Base-by-base conservation (phyloP, 345 rosid species). In the Aurinia saxatilis region DNA sequence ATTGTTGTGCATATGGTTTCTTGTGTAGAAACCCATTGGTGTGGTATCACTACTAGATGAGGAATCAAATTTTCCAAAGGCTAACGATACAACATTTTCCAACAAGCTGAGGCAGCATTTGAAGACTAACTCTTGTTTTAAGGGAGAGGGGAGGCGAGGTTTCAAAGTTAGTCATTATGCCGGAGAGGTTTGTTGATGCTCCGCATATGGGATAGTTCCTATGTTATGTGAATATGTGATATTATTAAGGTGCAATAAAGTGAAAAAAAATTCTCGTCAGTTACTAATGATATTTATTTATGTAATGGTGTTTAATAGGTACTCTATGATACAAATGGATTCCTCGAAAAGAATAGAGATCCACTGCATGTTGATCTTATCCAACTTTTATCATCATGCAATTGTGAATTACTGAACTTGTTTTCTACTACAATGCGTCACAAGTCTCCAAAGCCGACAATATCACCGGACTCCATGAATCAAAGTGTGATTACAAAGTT, bases 301-400 rank as follows among this genome's bases (percentile, higher is more conserved):
- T 42, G 4, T 30, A 8, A 14, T 56, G 60, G 35, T 71, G 35
- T 60, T 44, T 29, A 72, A 48, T 64, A 60, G 66, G 71, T 66
- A 8, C 65, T 72, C 57, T 73, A 91, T 76, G 90, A 88, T 73
- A 83, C 96, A 7, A 79, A 81, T 72, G 95, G 98, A 42, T 91
- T 91, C 71, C 52, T 91, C 75, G 96, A 86, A 61, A 91, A 91
- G 85, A 91, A 91, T 47, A 81, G 89, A 69, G 98, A 91, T 81
- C 80, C 84, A 5, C 46, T 88, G 69, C 82, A 70, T 48, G 65
- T 66, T 58, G 92, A 80, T 65, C 77, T 81, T 60, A 75, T 83
- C 41, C 80, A 82, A 56, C 79, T 88, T 63, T 78, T 92, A 57
- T 82, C 86, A 29, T 81, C 89, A 41, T 81, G 86, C 73, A 64